These are phyloP conservation scores for Mortierella sp. DNA, from an alignment of 371 early-diverging fungal species.

Conservation along the genomic window DNA sequence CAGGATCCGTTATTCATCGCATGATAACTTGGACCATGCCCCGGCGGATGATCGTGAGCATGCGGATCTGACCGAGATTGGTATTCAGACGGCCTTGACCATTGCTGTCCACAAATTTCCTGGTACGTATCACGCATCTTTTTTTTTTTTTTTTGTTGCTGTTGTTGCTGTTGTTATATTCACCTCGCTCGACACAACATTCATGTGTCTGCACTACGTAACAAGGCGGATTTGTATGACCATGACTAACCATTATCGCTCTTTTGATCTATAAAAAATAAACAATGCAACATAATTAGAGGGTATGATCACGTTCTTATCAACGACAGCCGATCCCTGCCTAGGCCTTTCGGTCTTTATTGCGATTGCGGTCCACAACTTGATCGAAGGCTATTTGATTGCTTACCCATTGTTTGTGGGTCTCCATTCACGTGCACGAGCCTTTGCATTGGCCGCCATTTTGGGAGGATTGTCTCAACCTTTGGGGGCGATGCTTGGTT, in stretches of 20 bases:
- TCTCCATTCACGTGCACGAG: slow-evolving; percentile 64
- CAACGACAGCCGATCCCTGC: slow-evolving; percentile 68
- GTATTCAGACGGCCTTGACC: slow-evolving; percentile 82
- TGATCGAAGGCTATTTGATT: slow-evolving; percentile 85
- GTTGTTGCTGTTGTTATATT: too few species aligned
- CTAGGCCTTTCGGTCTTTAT: slow-evolving; percentile 78
- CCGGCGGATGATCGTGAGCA: slow-evolving; percentile 48
- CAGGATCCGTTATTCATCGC: slow-evolving; percentile 20
- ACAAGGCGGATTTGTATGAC: too few species aligned
- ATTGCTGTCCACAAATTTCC: slow-evolving; percentile 85
- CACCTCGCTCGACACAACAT: not conserved
- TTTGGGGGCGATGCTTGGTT: slow-evolving; percentile 69
- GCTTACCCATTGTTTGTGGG: slow-evolving; percentile 79
- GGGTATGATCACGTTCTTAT: slow-evolving; percentile 82
- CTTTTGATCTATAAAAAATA: not conserved
- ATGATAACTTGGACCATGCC: slow-evolving; percentile 45
- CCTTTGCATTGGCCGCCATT: slow-evolving; percentile 71
- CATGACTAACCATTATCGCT: too few species aligned
- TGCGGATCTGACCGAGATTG: slow-evolving; percentile 58
- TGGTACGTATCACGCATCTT: slow-evolving; percentile 49
- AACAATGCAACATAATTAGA: slow-evolving; percentile 52
- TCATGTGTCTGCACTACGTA: not conserved
- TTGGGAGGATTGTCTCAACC: slow-evolving; percentile 78
- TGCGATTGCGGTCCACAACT: slow-evolving; percentile 82
- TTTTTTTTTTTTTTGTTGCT: not conserved